Conservation (phyloP, 768 basidiomycete species). For the Mycena leptocephala region DNA sequence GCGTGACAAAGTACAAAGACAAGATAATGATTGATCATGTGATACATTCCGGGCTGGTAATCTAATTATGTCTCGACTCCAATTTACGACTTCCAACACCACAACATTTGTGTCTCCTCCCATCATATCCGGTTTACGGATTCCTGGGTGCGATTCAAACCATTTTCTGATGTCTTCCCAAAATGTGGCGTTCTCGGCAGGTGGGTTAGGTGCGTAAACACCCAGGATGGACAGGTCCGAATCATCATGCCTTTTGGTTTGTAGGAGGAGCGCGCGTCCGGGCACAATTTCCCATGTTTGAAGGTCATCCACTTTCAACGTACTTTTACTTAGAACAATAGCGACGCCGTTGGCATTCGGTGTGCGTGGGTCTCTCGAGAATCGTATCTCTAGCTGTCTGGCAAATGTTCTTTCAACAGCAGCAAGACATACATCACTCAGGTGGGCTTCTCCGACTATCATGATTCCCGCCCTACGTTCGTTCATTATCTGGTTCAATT, state of each 20-base stretch:
- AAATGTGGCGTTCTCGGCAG: slow-evolving; percentile 45
- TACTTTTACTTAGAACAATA: too few relatives aligned
- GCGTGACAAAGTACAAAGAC: too few relatives aligned
- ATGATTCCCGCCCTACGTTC: slow-evolving; percentile 16
- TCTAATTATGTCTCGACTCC: too few relatives aligned
- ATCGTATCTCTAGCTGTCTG: background rate
- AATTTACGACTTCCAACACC: too few relatives aligned
- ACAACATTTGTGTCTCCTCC: slow-evolving; percentile 62
- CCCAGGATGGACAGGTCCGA: slow-evolving; percentile 45
- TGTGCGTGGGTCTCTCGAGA: background rate
- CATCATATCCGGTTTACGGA: slow-evolving; percentile 50
- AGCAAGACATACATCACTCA: background rate
- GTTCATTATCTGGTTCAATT: slow-evolving; percentile 12
- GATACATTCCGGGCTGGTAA: too few relatives aligned
- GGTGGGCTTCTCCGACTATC: background rate
- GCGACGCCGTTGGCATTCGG: background rate
- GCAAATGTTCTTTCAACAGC: background rate
- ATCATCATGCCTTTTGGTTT: slow-evolving; percentile 35
- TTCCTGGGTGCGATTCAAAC: slow-evolving; percentile 17
- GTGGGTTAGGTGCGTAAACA: slow-evolving; percentile 54
- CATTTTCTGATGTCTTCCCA: slow-evolving; percentile 41
- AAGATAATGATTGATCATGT: too few relatives aligned
- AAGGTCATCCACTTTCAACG: too few relatives aligned
- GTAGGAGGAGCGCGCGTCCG: slow-evolving; percentile 1
- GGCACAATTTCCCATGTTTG: background rate